A percentile compares a stretch with the other conserved stretches of the same genome.
Conservation (phyloP, 164 flowering plant species). For the Santalum album region DNA sequence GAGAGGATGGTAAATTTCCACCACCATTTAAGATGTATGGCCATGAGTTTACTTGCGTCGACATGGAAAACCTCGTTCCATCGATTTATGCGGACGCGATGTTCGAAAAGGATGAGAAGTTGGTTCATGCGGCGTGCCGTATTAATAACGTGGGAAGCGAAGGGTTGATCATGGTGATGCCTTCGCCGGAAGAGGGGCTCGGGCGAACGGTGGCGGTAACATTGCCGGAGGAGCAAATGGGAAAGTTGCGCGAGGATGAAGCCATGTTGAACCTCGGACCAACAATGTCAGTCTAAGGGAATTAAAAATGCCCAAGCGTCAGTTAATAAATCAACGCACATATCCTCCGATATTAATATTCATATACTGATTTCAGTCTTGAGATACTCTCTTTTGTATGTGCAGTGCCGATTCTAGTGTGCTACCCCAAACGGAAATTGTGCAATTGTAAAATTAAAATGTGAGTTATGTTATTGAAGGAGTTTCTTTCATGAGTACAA, state of each 20-base stretch:
- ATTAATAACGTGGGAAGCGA: constrained; percentile 57
- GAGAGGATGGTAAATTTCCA: constrained; percentile 26
- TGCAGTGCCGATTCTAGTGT: too few species aligned
- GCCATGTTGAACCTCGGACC: constrained; percentile 38
- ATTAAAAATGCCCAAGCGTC: too few species aligned
- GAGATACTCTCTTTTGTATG: too few species aligned
- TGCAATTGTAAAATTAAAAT: too few species aligned
- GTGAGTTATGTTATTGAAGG: too few species aligned
- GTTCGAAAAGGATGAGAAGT: constrained; percentile 35
- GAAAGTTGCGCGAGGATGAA: constrained; percentile 25
- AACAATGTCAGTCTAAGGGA: too few species aligned
- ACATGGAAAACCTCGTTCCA: constrained; percentile 38
- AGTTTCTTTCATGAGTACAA: too few species aligned
- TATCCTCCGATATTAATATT: too few species aligned
- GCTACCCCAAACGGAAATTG: too few species aligned
- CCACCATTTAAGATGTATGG: constrained; percentile 56
- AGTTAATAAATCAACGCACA: too few species aligned
- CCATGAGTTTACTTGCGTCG: constrained; percentile 53
- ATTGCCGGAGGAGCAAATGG: constrained; percentile 41
- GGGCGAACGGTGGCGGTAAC: constrained; percentile 54
- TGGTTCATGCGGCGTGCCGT: constrained; percentile 51
- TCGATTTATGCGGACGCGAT: constrained; percentile 22
- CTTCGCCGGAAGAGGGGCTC: constrained; percentile 56
- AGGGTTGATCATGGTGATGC: constrained; percentile 64
- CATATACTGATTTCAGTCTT: too few species aligned